Base-by-base conservation (phyloP, 1,284 basidiomycete species). In the Rhodofomes roseus region DNA sequence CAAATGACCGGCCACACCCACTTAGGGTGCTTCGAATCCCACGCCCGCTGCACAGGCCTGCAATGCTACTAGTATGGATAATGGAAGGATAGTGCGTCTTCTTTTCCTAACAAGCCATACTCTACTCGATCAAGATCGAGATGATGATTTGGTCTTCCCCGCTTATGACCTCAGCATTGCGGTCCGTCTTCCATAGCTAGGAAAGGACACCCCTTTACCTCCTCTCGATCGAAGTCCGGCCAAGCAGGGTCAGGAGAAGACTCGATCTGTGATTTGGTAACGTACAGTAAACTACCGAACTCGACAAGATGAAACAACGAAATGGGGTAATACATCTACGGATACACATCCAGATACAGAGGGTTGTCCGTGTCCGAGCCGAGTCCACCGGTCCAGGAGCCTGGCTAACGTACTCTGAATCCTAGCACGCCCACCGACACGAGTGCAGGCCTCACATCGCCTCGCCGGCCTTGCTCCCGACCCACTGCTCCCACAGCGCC, bases 401-500 rank as follows among this genome's bases (percentile, higher is more conserved):
- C 31, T 11, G 31, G 11, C 31, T 22, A 11, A 8, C 50, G 27
- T 8, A 14, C 50, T 8, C 23, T 31, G 50, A 4, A 52, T 23
- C 50, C 20, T 22, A 20, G 27, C 51, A 53, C 29, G 11, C 51
- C 8, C n/a, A 31, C 51, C 16, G 7, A 31, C 9, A 23, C 23
- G 12, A 9, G 31, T 27, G n/a, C 31, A n/a, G 50, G 37, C 27
- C 18, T 65, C 60, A 67, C 25, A 64, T 54, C 48, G 65, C 65
- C 56, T 62, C 56, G 5, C 64, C 67, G 22, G 58, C 62, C 50
- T 63, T 63, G 44, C 65, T 62, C n/a, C 60, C 68, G 56, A 63
- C 59, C 71, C 72, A 74, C 48, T 71, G 69, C 55, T 61, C 64
- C 74, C 71, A 73, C 65, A 70, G 67, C 62, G 57, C 65, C 59